phyloP scores from a whole-genome alignment of 2,329 filamentous ascomycete genomes.

The Claviceps sp. region DNA sequence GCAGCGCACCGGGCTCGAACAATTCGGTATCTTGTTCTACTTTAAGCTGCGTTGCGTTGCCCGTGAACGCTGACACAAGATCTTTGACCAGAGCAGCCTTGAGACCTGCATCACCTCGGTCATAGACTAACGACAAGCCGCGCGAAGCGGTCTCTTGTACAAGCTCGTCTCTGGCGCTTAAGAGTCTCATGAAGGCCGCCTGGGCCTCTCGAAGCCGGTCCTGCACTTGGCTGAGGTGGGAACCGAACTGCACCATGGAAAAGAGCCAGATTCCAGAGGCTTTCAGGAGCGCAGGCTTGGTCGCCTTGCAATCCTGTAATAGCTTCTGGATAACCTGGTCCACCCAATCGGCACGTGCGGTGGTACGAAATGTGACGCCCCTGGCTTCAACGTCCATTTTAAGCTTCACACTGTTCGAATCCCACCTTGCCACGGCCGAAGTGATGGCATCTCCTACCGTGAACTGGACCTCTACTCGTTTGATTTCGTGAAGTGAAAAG shows the following conservation, averaged over 20 bases:
- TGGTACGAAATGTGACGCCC: conserved; percentile 20
- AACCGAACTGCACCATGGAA: conserved; percentile 81
- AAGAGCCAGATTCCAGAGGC: conserved; percentile 93
- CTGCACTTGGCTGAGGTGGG: conserved; percentile 63
- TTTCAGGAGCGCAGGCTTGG: conserved; percentile 81
- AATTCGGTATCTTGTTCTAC: conserved; percentile 85
- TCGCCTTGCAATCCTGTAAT: conserved; percentile 63
- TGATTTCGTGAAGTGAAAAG: conserved; percentile 69
- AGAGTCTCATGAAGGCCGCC: conserved; percentile 71
- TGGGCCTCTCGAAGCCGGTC: conserved; percentile 65
- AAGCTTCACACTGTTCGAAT: conserved; percentile 63
- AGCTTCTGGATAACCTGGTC: conserved; percentile 55
- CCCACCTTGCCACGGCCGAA: conserved; percentile 67
- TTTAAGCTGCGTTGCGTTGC: conserved; percentile 59
- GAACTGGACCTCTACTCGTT: conserved; percentile 80
- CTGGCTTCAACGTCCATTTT: conserved; percentile 59
- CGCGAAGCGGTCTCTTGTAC: conserved; percentile 92
- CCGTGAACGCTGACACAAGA: conserved; percentile 79
- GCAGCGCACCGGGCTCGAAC: conserved; percentile 81
- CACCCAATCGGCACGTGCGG: conserved; percentile 29
- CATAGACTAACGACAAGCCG: conserved; percentile 84
- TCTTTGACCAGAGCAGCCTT: conserved; percentile 78
- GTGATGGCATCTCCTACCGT: conserved; percentile 79
- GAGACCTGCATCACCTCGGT: conserved; percentile 70
- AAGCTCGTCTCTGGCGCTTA: conserved; percentile 81